Evolutionary conservation across 371 early-diverging fungal genomes (phyloP), one percentile per base, ranked within the genome.

Genomic region (Lichtheimia corymbifera): DNA sequence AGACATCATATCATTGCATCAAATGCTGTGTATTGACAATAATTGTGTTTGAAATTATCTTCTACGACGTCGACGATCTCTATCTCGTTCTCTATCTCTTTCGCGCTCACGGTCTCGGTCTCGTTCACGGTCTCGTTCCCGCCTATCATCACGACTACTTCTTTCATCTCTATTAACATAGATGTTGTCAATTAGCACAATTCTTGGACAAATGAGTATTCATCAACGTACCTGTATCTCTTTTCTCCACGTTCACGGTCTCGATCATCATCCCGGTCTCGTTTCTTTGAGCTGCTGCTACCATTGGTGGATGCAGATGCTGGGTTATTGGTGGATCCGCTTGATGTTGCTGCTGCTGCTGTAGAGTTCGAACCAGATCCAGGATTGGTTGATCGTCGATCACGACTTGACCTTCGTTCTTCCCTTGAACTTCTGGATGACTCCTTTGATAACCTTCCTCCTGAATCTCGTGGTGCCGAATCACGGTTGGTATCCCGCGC

Each of bases 111-210:
- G 61, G 13, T 62, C 56, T 15, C 67, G 62, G 17, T 64, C 63
- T 2, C 56, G 63, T 15, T 62, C 64, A 15, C 55, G 55, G 13
- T 18, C n/a, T 62, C 67, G 6, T 62, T 22, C 55, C 14, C 74
- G 51, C 62, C 73, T 28, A 28, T 66, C 70, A 51, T 70, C 72
- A 35, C 75, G 60, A 53, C 47, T 41, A 20, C 14, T 35, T 44
- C 66, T 42, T 5, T 73, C 72, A 42, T 74, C 69, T 12, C 69
- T 59, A 52, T 30, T 14, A 24, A 50, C 12, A 52, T 0, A 2
- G 1, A 22, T 17, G 17, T 47, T 47, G 17, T 22, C 22, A n/a
- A 47, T 18, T 13, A 15, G 20, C 14, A n/a, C 4, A n/a, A n/a
- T n/a, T n/a, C n/a, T n/a, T n/a, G n/a, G n/a, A 57, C 7, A 24